These are phyloP conservation scores for Collybia nuda DNA, from an alignment of 768 basidiomycete species.

Conservation along the genomic window DNA sequence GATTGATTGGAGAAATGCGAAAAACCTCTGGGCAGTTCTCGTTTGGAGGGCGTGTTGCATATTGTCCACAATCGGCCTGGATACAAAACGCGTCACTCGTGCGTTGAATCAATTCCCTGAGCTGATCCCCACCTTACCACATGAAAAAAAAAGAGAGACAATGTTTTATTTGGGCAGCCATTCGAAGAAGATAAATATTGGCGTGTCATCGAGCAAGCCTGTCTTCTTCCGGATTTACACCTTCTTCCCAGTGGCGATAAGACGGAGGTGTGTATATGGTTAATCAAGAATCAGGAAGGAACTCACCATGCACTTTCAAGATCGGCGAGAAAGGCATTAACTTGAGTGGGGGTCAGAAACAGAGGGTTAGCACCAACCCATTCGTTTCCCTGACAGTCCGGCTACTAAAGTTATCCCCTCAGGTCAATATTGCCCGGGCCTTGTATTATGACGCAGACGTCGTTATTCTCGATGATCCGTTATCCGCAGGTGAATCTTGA, in stretches of 20 bases:
- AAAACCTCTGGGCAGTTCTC: constrained; percentile 47
- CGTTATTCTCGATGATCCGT: constrained; percentile 62
- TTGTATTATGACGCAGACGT: constrained; percentile 66
- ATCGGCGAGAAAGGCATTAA: constrained; percentile 75
- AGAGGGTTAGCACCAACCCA: constrained; percentile 34
- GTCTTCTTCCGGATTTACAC: constrained; percentile 62
- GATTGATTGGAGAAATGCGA: constrained; percentile 73
- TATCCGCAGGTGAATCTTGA: constrained; percentile 50
- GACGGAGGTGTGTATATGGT: constrained; percentile 51
- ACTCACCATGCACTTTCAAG: constrained; percentile 25
- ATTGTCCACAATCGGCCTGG: constrained; percentile 76
- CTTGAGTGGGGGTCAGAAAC: constrained; percentile 66
- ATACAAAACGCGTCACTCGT: constrained; percentile 71
- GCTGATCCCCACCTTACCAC: too few relatives aligned
- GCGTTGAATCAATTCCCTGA: constrained; percentile 11
- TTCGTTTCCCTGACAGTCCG: not conserved
- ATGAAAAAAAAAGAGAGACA: constrained; percentile 47
- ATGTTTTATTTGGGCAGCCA: constrained; percentile 64
- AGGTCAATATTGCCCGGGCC: constrained; percentile 71
- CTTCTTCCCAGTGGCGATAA: constrained; percentile 69
- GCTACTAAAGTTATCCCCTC: not conserved
- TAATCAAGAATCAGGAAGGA: not conserved
- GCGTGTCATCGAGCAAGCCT: constrained; percentile 56
- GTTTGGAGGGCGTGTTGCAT: constrained; percentile 66
- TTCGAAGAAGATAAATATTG: constrained; percentile 69